These are phyloP conservation scores for Raphanus sativus DNA, from an alignment of 345 rosid genomes.

Conservation along the genomic window DNA sequence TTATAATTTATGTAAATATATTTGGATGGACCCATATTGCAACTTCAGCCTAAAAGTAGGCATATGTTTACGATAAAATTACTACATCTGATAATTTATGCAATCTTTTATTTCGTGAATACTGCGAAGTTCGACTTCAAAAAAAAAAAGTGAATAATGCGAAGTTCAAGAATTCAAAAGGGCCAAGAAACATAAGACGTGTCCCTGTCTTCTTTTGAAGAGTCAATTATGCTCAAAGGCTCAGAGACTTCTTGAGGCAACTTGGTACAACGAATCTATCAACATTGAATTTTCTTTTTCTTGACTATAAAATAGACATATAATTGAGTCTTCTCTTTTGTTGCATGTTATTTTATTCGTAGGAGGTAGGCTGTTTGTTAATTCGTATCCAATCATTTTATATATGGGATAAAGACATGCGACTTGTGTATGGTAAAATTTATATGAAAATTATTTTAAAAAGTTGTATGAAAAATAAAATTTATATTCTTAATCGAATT, in stretches of 20 bases:
- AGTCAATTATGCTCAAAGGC: constrained; percentile 30
- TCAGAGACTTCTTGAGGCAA: constrained; percentile 6
- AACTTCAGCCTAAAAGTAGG: too few relatives aligned
- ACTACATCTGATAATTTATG: neutral
- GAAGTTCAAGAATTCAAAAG: constrained; percentile 15
- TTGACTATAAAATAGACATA: neutral
- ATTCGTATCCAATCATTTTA: neutral
- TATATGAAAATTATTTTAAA: too few relatives aligned
- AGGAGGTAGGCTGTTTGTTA: neutral
- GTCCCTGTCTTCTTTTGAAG: constrained; percentile 28
- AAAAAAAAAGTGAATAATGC: neutral
- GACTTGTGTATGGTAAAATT: too few relatives aligned
- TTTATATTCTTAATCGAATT: too few relatives aligned
- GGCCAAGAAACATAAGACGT: constrained; percentile 25
- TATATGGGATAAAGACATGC: neutral
- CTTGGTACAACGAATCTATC: constrained; percentile 31
- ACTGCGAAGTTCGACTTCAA: too few relatives aligned
- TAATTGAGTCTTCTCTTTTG: constrained; percentile 1
- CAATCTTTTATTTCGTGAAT: neutral
- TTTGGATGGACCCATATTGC: neutral
- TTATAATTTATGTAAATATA: too few relatives aligned
- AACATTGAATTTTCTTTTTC: constrained; percentile 12
- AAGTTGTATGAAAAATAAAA: too few relatives aligned
- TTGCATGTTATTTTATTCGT: constrained; percentile 19
- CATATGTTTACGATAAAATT: too few relatives aligned